A percentile compares a stretch with the other conserved stretches of the same genome.
phyloP scores from a whole-genome alignment of 108 stramenopile species.

The Nitzschia inconspicua region DNA sequence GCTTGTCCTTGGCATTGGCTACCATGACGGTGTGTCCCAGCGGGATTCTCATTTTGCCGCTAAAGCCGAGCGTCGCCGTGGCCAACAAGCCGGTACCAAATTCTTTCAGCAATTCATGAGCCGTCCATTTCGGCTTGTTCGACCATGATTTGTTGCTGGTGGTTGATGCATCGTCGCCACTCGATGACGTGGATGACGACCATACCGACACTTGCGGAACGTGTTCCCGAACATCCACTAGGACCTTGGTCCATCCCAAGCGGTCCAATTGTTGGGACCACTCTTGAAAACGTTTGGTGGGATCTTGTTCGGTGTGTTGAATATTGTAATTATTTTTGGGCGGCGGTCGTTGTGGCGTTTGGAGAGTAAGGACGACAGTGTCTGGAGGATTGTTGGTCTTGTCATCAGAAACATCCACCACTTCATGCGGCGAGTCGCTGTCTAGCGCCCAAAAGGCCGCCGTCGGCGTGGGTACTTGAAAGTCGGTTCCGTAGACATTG shows the following conservation, averaged over 20 bases:
- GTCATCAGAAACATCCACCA: background rate
- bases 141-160: background rate
- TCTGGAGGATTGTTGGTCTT: slow-evolving; percentile 5
- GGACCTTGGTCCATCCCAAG: slow-evolving; percentile 80
- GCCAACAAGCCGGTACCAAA: slow-evolving; percentile 18
- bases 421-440: slow-evolving; percentile 52
- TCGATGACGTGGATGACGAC: background rate
- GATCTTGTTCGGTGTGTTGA: background rate
- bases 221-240: slow-evolving; percentile 65
- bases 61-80: background rate
- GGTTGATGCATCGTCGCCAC: background rate
- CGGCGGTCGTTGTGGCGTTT: background rate
- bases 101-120: slow-evolving; percentile 26
- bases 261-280: slow-evolving; percentile 59
- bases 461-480: slow-evolving; percentile 75
- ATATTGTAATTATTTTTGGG: background rate
- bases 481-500: slow-evolving; percentile 76
- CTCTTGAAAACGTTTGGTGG: background rate
- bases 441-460: slow-evolving; percentile 67
- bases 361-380: slow-evolving; percentile 12
- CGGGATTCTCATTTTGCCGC: slow-evolving; percentile 24
- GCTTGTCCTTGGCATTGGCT: slow-evolving; percentile 58
- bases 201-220: slow-evolving; percentile 7
- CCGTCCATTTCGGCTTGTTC: slow-evolving; percentile 21
- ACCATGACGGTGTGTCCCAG: slow-evolving; percentile 75